phyloP scores from a whole-genome alignment of 768 basidiomycete genomes.

The Scleroderma bovista region DNA sequence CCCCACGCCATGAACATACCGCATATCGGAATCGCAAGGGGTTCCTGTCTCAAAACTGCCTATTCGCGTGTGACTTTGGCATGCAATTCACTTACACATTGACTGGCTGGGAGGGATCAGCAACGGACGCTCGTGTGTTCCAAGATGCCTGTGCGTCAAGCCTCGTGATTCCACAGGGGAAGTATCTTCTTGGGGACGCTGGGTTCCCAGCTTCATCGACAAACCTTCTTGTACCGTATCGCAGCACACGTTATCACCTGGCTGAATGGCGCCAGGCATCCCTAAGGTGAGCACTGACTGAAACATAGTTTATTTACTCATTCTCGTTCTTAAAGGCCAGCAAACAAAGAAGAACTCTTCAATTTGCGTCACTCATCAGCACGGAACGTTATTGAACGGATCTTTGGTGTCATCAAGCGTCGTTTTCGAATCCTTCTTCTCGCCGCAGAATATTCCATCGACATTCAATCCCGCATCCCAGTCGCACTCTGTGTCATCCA shows the following conservation, averaged over 20 bases:
- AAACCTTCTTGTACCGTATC: constrained; percentile 32
- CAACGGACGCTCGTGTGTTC: constrained; percentile 6
- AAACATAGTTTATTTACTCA: not conserved
- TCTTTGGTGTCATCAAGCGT: constrained; percentile 35
- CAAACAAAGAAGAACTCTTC: constrained; percentile 34
- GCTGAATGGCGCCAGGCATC: constrained; percentile 26
- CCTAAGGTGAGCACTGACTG: not conserved
- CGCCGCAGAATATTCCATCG: constrained; percentile 10
- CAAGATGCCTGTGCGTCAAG: not conserved
- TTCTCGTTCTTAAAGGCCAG: constrained; percentile 19
- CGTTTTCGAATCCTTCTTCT: constrained; percentile 14
- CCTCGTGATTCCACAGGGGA: constrained; percentile 1
- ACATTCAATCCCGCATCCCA: constrained; percentile 18
- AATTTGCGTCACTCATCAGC: constrained; percentile 37
- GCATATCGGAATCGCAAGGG: too few relatives aligned
- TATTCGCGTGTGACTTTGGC: too few relatives aligned
- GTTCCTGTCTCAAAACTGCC: too few relatives aligned
- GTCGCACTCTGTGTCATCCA: constrained; percentile 6
- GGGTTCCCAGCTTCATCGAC: constrained; percentile 8
- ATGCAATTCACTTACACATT: constrained; percentile 6
- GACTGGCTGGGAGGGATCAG: constrained; percentile 13
- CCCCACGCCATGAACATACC: too few relatives aligned
- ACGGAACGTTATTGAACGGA: constrained; percentile 34
- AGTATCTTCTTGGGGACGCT: constrained; percentile 10
- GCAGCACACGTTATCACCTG: constrained; percentile 33